These are phyloP conservation scores for Globisporangium spiculum DNA, from an alignment of 352 stramenopile species.

Conservation along the genomic window DNA sequence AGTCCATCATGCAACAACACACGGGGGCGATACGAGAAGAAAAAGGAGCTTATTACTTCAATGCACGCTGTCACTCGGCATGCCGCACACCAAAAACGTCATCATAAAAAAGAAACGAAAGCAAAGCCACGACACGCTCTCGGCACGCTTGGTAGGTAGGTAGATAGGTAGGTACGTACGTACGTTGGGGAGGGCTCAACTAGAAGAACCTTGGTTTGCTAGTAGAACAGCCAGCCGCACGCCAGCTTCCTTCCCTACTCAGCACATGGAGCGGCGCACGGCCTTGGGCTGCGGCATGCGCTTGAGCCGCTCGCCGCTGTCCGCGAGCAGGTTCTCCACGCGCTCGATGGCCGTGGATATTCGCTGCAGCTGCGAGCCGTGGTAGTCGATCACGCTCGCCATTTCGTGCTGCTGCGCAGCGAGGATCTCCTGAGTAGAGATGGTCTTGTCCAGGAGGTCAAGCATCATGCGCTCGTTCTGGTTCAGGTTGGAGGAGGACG, in stretches of 20 bases:
- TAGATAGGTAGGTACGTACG: neutral
- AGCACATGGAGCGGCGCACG: constrained; percentile 18
- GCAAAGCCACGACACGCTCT: neutral
- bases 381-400: constrained; percentile 59
- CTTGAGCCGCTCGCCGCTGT: constrained; percentile 35
- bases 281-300: constrained; percentile 15
- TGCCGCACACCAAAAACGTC: constrained; percentile 5
- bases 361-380: constrained; percentile 57
- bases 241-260: neutral
- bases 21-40: too few species aligned
- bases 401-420: constrained; percentile 72
- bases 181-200: neutral
- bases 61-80: constrained; percentile 3
- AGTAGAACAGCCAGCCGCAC: neutral
- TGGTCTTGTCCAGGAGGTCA: constrained; percentile 74
- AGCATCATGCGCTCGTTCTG: constrained; percentile 71
- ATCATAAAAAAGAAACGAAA: neutral
- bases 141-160: neutral
- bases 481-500: constrained; percentile 30
- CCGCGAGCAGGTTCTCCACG: constrained; percentile 59
- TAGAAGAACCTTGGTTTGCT: neutral
- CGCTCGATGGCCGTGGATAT: constrained; percentile 71
- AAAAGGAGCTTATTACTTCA: constrained; percentile 2
- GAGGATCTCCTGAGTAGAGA: constrained; percentile 76
- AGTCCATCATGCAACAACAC: neutral